These are phyloP conservation scores for Phyllosticta capitalensis DNA, from an alignment of 2,329 filamentous ascomycete genomes.

Conservation along the genomic window DNA sequence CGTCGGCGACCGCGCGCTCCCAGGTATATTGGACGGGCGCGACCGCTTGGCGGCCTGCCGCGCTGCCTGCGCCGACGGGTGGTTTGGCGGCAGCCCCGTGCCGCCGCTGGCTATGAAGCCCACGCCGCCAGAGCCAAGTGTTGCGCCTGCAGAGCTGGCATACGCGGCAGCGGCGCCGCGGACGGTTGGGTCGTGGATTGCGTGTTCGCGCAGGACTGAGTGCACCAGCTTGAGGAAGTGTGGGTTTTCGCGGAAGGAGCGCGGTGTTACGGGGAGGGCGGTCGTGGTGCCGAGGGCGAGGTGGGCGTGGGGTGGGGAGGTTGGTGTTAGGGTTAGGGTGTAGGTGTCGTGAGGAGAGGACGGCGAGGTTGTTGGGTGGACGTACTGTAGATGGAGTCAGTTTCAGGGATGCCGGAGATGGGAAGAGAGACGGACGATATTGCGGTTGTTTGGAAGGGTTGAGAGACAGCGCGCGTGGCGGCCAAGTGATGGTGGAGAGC, in stretches of 20 bases:
- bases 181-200: constrained; percentile 46
- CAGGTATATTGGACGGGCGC: constrained; percentile 12
- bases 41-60: constrained; percentile 13
- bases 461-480: constrained; percentile 18
- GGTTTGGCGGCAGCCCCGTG: constrained; percentile 1
- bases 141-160: constrained; percentile 48
- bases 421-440: constrained; percentile 24
- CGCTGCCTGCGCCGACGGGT: constrained; percentile 3
- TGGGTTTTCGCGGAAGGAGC: neutral
- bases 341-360: constrained; percentile 32
- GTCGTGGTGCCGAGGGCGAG: constrained; percentile 47
- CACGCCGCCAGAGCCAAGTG: constrained; percentile 41
- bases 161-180: constrained; percentile 51
- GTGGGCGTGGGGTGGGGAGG: constrained; percentile 41
- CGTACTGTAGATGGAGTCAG: constrained; percentile 1
- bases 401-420: neutral
- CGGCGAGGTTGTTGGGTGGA: constrained; percentile 32
- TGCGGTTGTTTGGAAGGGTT: constrained; percentile 35
- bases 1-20: constrained; percentile 14
- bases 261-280: neutral
- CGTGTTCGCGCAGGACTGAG: constrained; percentile 45
- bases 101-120: constrained; percentile 26
- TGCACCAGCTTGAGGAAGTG: constrained; percentile 45
- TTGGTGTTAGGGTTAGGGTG: constrained; percentile 48
- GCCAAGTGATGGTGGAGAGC: neutral